Evolutionary conservation across 2,329 filamentous ascomycete species (phyloP).

Genomic region (Tricladium varicosporioides): DNA sequence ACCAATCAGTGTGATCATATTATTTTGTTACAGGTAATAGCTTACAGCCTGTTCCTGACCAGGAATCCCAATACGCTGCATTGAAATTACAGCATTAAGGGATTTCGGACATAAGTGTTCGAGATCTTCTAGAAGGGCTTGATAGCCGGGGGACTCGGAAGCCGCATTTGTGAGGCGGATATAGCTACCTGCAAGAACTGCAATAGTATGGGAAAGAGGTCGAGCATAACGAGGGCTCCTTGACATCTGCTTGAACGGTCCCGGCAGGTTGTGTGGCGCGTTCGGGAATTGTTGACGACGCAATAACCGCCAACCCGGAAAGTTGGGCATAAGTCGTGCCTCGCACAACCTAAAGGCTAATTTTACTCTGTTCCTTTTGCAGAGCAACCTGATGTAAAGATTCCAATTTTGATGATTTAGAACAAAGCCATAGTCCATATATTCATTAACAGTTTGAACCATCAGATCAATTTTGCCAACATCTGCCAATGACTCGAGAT

Average conservation of each 20-base stretch:
- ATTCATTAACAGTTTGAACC: slow-evolving; percentile 48
- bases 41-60: too few species aligned
- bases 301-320: slow-evolving; percentile 64
- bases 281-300: slow-evolving; percentile 22
- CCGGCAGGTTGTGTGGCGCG: slow-evolving; percentile 20
- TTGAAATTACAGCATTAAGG: background rate
- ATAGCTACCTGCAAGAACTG: slow-evolving; percentile 29
- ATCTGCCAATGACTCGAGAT: slow-evolving; percentile 48
- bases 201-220: slow-evolving; percentile 30
- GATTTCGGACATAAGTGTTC: background rate
- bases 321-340: slow-evolving; percentile 71
- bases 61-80: background rate
- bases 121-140: background rate
- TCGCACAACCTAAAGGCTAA: slow-evolving; percentile 77
- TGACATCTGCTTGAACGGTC: slow-evolving; percentile 22
- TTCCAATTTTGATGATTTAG: slow-evolving; percentile 82
- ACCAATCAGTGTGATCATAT: too few species aligned
- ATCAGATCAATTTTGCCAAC: slow-evolving; percentile 54
- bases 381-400: slow-evolving; percentile 67
- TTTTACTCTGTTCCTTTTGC: slow-evolving; percentile 54
- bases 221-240: slow-evolving; percentile 27
- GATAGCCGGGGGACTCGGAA: slow-evolving; percentile 5
- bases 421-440: slow-evolving; percentile 62
- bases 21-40: too few species aligned
- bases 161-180: slow-evolving; percentile 28